Base-by-base conservation (phyloP, 2,329 filamentous ascomycete species). In the Ciborinia camelliae region DNA sequence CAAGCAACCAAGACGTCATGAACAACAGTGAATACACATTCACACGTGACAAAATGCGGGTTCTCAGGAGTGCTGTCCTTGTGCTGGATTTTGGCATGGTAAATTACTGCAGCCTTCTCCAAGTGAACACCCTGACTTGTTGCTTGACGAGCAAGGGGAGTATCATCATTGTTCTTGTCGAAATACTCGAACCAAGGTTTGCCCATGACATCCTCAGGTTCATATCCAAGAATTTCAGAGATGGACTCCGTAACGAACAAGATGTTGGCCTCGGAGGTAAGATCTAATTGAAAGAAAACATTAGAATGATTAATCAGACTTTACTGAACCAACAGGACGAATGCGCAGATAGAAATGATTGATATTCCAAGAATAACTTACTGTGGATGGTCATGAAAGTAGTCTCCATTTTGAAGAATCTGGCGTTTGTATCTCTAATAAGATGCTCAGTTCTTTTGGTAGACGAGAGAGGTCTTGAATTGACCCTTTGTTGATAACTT, bases 301-400 rank as follows among this genome's bases (percentile, higher is more conserved):
- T 59, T 66, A 73, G 41, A 57, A 54, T 60, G 66, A 54, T 68
- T 64, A 52, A 12, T 68, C 45, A 23, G 6, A 12, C 26, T 4
- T n/a, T 57, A 54, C 64, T 52, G 51, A 59, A 66, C 2, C 23
- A 61, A 55, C 60, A 64, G 54, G 67, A 48, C 20, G 32, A 57
- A 58, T 61, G 59, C 51, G 26, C 47, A 15, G 20, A 35, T 55
- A n/a, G 35, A 8, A 55, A 39, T 6, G 10, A 18, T 14, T 9
- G 7, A 55, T 26, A 23, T 14, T 32, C 9, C 4, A 28, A 35
- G 14, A 18, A 55, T 47, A 65, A 81, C 87, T 80, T 79, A 90
- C 91, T 91, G 75, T 95, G 91, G 75, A 96, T 95, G 71, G 91
- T 92, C 79, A 96, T 95, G 79, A 96, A 96, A 39, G 91, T 95